Percentiles rank a stretch among this genome's conserved stretches.
Evolutionary conservation across 495 filamentous ascomycete species (phyloP).

Genomic region (Elasticomyces elasticus): DNA sequence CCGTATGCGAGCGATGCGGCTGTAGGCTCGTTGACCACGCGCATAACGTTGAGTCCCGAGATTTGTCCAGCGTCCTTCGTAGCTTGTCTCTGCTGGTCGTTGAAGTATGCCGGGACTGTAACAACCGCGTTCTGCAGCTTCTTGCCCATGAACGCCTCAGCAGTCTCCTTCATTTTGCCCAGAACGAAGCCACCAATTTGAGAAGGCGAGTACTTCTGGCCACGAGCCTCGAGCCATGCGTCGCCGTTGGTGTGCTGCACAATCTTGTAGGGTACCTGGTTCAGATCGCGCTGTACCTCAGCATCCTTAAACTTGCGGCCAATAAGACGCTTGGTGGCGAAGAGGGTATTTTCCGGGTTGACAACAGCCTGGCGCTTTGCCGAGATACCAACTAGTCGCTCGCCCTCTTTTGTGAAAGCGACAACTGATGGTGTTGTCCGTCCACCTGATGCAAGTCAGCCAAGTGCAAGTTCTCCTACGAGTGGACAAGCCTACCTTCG

Average conservation of each 20-base stretch:
- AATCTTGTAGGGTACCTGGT: slow-evolving; percentile 99
- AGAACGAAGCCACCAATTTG: slow-evolving; percentile 97
- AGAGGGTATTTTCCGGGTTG: slow-evolving; percentile 98
- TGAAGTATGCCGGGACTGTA: slow-evolving; percentile 98
- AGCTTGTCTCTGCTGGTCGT: slow-evolving; percentile 97
- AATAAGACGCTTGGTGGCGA: slow-evolving; percentile 98
- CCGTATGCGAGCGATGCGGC: slow-evolving; percentile 38
- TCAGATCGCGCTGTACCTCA: slow-evolving; percentile 96
- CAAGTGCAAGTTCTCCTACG: background rate
- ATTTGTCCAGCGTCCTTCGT: slow-evolving; percentile 98
- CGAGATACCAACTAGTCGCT: slow-evolving; percentile 94
- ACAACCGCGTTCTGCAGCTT: slow-evolving; percentile 94
- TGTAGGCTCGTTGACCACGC: slow-evolving; percentile 76
- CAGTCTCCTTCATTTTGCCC: slow-evolving; percentile 98
- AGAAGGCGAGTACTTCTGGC: slow-evolving; percentile 94
- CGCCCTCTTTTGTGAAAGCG: slow-evolving; percentile 92
- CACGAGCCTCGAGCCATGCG: slow-evolving; percentile 93
- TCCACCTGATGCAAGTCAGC: slow-evolving; percentile 49
- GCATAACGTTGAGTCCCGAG: slow-evolving; percentile 91
- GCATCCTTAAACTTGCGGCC: slow-evolving; percentile 94
- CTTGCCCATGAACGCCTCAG: slow-evolving; percentile 92
- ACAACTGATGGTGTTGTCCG: slow-evolving; percentile 96
- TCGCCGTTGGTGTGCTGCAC: slow-evolving; percentile 97
- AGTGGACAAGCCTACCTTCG: slow-evolving; percentile 52
- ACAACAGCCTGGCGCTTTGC: slow-evolving; percentile 99